Evolutionary conservation across 129 eudicot genomes (phyloP), one percentile per base, ranked within the genome.

Genomic region (Heracleum sosnowskyi): DNA sequence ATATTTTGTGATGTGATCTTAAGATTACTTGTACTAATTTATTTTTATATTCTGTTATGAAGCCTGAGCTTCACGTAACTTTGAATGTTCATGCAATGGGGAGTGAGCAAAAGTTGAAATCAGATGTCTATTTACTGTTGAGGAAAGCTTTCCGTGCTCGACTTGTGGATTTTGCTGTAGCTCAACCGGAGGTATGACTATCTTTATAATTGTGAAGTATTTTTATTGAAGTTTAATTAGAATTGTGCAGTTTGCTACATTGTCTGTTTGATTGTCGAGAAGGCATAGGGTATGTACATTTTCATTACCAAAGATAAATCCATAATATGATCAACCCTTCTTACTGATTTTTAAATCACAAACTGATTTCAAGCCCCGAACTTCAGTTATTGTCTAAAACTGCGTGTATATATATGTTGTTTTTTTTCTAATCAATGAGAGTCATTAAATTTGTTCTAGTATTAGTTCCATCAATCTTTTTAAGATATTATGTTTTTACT

Each of bases 111-210:
- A 84, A 79, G 78, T 15, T 57, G 24, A 84, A 84, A 57, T 87
- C 86, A 33, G 73, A 49, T 5, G 83, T 77, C 15, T 79, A 74
- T 86, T 26, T 82, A n/a, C 84, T 42, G 55, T 28, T 93, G 89
- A 91, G 86, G 79, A 89, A 86, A 78, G 60, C 90, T 60, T 94
- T 94, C 51, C 90, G 90, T 10, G 41, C 86, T 10, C 83, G 96
- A 63, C 89, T 94, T 68, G 28, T 79, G 57, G 85, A 80, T 17
- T 91, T 88, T 60, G 60, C 71, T 18, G 81, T 83, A 81, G 79
- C 87, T 40, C 89, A 91, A 79, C 87, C 92, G 8, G 93, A 91
- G 97, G 98, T 94, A 84, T 44, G 15, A 5, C 62, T 69, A 7
- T 7, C 15, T 33, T 66, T 15, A 13, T 2, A 2, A 18, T 28